Conservation (phyloP, 331 rosid species). For the Prunus yedoensis region DNA sequence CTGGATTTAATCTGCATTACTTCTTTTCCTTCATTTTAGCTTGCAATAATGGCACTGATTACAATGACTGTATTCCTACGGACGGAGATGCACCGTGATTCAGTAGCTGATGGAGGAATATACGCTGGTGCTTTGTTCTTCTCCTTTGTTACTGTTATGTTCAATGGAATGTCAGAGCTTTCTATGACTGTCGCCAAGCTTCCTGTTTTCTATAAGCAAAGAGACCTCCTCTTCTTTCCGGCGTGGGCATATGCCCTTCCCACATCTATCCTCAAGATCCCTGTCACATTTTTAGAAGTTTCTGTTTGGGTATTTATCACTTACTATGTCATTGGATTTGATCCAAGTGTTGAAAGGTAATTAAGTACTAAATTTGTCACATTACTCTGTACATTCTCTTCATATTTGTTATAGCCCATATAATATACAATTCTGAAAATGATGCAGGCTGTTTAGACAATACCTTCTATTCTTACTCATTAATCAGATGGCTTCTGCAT, state of each 20-base stretch:
- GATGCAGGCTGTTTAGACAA: constrained; percentile 43
- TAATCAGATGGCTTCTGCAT: constrained; percentile 59
- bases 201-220: constrained; percentile 70
- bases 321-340: constrained; percentile 62
- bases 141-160: constrained; percentile 37
- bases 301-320: constrained; percentile 51
- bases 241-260: constrained; percentile 62
- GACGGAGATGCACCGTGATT: constrained; percentile 54
- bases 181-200: constrained; percentile 53
- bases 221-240: constrained; percentile 53
- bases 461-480: constrained; percentile 46
- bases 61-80: constrained; percentile 56
- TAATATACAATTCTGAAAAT: no score
- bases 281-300: constrained; percentile 42
- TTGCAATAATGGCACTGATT: constrained; percentile 41
- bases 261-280: constrained; percentile 52
- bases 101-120: constrained; percentile 44
- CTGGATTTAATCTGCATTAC: neutral
- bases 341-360: constrained; percentile 55
- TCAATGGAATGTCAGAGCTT: constrained; percentile 59
- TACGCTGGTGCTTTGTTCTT: constrained; percentile 59
- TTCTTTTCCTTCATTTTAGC: constrained; percentile 24
- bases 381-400: no score
- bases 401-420: no score
- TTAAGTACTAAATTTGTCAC: neutral